Evolutionary conservation across 441 rosid species (phyloP).

Genomic region (Isatis lusitanica): DNA sequence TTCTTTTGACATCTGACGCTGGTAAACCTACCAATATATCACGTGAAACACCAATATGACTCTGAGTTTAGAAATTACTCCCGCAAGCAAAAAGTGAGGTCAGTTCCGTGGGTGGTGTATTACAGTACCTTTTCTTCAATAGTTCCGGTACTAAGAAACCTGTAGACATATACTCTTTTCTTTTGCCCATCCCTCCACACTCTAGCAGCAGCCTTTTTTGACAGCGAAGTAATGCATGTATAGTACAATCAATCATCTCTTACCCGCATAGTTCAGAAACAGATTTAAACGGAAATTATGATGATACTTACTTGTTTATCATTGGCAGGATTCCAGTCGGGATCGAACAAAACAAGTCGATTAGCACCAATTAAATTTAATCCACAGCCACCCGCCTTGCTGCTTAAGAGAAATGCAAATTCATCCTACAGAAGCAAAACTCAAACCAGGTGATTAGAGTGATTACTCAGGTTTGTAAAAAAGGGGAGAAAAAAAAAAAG

Average conservation of each 20-base stretch:
- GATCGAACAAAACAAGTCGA: conserved; percentile 93
- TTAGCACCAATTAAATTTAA: conserved; percentile 95
- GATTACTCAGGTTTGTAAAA: conserved; percentile 15
- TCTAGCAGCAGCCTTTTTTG: conserved; percentile 95
- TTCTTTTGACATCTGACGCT: conserved; percentile 98
- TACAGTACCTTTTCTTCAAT: conserved; percentile 93
- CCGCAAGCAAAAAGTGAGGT: conserved; percentile 9
- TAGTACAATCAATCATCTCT: conserved; percentile 31
- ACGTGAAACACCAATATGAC: conserved; percentile 17
- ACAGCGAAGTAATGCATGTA: conserved; percentile 25
- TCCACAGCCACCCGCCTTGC: conserved; percentile 99
- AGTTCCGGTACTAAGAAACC: conserved; percentile 95
- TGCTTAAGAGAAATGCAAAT: conserved; percentile 94
- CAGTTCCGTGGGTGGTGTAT: conserved; percentile 21
- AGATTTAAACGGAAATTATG: conserved; percentile 18
- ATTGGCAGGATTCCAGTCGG: conserved; percentile 99
- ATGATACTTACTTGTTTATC: conserved; percentile 82
- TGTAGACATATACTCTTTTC: conserved; percentile 94
- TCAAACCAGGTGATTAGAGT: conserved; percentile 23
- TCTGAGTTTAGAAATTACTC: conserved; percentile 16
- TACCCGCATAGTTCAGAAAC: conserved; percentile 9
- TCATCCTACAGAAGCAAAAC: conserved; percentile 65
- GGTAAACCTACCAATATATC: conserved; percentile 72
- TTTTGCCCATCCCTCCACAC: conserved; percentile 99
- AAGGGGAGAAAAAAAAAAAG: neutral